phyloP scores from a whole-genome alignment of 306 rosid species.

The Gleditsia sinensis region DNA sequence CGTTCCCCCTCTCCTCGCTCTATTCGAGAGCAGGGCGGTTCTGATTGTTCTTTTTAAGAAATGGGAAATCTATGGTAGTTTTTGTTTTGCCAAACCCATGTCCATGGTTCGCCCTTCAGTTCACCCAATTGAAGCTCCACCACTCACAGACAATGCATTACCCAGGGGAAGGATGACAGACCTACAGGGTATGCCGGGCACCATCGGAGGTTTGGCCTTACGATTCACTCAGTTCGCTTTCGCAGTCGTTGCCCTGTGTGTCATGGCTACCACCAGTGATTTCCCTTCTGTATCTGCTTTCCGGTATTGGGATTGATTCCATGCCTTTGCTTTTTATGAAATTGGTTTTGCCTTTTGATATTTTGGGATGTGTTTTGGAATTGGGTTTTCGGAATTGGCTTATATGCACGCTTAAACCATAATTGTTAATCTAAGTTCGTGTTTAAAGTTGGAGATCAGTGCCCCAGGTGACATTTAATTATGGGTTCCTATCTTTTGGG shows the following conservation, averaged over 20 bases:
- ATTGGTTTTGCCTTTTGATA: not conserved
- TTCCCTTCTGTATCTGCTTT: conserved; percentile 58
- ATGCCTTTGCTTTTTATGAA: too few species aligned
- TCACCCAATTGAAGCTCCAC: conserved; percentile 52
- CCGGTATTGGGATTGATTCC: conserved; percentile 28
- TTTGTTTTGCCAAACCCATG: conserved; percentile 9
- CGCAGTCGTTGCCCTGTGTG: conserved; percentile 41
- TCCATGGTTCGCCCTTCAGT: conserved; percentile 44
- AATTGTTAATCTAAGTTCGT: not conserved
- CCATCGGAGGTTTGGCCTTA: conserved; percentile 45
- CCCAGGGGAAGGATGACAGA: conserved; percentile 46
- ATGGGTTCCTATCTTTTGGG: not conserved
- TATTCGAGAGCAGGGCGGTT: too few species aligned
- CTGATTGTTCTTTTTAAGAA: too few species aligned
- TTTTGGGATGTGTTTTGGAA: not conserved
- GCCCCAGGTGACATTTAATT: not conserved
- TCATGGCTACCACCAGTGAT: conserved; percentile 54
- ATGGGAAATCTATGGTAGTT: too few species aligned
- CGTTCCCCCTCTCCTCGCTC: too few species aligned
- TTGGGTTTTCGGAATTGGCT: not conserved
- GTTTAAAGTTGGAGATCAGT: not conserved
- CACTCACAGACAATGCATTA: conserved; percentile 30
- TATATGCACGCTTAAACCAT: too few species aligned
- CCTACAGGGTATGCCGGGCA: conserved; percentile 56
- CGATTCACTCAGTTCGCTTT: conserved; percentile 53